A percentile compares a stretch with the other conserved stretches of the same genome.
These are phyloP conservation scores for Cryptococcus deneoformans DNA, from an alignment of 1,284 basidiomycete genomes.

Conservation along the genomic window DNA sequence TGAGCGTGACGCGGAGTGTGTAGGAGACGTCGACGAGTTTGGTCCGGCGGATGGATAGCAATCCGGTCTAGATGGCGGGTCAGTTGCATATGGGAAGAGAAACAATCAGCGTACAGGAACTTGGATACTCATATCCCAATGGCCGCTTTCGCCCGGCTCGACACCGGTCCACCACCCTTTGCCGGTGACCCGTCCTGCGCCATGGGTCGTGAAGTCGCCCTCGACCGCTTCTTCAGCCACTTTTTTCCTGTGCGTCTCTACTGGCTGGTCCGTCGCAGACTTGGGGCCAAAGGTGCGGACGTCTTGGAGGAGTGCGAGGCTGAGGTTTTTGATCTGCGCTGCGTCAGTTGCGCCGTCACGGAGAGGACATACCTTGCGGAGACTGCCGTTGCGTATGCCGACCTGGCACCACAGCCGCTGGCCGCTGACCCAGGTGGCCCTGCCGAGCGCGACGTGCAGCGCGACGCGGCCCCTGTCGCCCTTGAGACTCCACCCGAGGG, in stretches of 20 bases:
- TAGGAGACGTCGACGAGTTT: slow-evolving; percentile 79
- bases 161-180: slow-evolving; percentile 87
- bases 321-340: slow-evolving; percentile 61
- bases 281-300: slow-evolving; percentile 63
- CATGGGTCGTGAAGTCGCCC: slow-evolving; percentile 57
- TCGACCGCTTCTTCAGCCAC: slow-evolving; percentile 65
- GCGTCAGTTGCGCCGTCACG: background rate
- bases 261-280: background rate
- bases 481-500: slow-evolving; percentile 58
- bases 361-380: slow-evolving; percentile 55
- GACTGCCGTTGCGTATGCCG: slow-evolving; percentile 68
- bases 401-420: slow-evolving; percentile 74
- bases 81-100: background rate
- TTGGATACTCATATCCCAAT: slow-evolving; percentile 60
- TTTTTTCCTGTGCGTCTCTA: slow-evolving; percentile 45
- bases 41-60: slow-evolving; percentile 69
- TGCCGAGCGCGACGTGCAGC: slow-evolving; percentile 68
- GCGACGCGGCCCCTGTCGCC: slow-evolving; percentile 67
- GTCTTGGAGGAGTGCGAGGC: slow-evolving; percentile 67
- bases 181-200: slow-evolving; percentile 66
- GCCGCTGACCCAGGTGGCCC: slow-evolving; percentile 80
- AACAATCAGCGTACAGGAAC: slow-evolving; percentile 62
- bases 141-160: slow-evolving; percentile 57
- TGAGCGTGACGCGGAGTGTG: slow-evolving; percentile 66
- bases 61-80: slow-evolving; percentile 57